Percentiles rank a stretch among this genome's conserved stretches.
Conservation (phyloP, 2,329 filamentous ascomycete genomes). For the Apiospora pterosperma region DNA sequence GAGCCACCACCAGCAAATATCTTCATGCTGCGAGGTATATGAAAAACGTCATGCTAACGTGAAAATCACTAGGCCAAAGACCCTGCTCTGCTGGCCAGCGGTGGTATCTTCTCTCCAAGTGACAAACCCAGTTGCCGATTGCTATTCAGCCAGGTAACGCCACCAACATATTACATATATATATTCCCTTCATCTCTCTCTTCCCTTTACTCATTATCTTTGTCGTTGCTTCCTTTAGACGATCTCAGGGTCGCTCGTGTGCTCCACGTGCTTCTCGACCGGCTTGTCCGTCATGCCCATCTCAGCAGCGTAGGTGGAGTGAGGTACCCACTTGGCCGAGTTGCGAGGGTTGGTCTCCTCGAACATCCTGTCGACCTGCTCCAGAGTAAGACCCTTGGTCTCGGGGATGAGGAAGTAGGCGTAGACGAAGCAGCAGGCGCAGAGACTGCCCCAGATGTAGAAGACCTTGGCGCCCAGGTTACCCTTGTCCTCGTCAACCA, state of each 20-base stretch:
- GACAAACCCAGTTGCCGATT: not conserved
- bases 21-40: not conserved
- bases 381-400: constrained; percentile 70
- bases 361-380: constrained; percentile 85
- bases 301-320: constrained; percentile 62
- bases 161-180: not conserved
- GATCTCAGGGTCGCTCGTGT: constrained; percentile 4
- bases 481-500: constrained; percentile 51
- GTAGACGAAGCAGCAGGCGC: constrained; percentile 51
- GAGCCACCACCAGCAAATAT: not conserved
- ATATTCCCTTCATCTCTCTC: constrained; percentile 3
- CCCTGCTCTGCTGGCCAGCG: not conserved
- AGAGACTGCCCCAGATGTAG: constrained; percentile 63
- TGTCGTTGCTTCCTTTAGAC: not conserved
- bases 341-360: constrained; percentile 78
- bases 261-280: constrained; percentile 17
- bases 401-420: constrained; percentile 63
- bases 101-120: not conserved
- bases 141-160: not conserved
- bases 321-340: constrained; percentile 72
- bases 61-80: not conserved
- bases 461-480: constrained; percentile 41
- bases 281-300: constrained; percentile 44
- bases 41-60: not conserved
- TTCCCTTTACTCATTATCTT: constrained; percentile 4